phyloP scores from a whole-genome alignment of 345 rosid genomes.

The Linum lewisii region DNA sequence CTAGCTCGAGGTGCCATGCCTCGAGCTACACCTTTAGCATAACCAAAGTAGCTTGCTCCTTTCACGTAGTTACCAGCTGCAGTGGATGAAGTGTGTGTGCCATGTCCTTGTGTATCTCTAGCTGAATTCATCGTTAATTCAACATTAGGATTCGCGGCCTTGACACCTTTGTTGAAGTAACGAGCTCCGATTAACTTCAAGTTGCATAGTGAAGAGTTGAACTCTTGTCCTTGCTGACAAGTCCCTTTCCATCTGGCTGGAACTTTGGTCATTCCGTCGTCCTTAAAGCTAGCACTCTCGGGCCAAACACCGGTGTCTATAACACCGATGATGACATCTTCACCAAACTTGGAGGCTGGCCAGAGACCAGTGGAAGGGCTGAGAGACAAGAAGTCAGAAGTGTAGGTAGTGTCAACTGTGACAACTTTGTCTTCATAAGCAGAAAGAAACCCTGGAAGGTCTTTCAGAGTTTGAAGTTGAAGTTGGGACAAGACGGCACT shows the following conservation, averaged over 20 bases:
- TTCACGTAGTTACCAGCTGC: background rate
- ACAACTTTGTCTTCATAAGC: background rate
- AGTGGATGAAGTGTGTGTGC: background rate
- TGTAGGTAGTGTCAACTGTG: background rate
- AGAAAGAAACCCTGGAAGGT: background rate
- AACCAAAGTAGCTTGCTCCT: background rate
- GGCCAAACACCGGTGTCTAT: background rate
- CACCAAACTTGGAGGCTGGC: background rate
- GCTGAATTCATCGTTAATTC: background rate
- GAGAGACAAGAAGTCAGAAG: background rate
- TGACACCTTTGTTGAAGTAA: background rate
- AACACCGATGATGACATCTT: background rate
- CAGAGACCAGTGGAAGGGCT: background rate
- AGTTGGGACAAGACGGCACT: background rate
- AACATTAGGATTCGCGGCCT: background rate
- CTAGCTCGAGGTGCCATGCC: background rate
- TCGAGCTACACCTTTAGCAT: background rate
- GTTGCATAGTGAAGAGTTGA: conserved; percentile 2
- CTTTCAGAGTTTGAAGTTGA: background rate
- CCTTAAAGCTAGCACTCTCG: background rate
- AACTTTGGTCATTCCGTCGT: background rate
- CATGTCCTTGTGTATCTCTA: background rate
- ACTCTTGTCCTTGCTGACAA: background rate
- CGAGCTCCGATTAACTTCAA: background rate
- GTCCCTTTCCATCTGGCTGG: background rate